A percentile compares a stretch with the other conserved stretches of the same genome.
These are phyloP conservation scores for Ascochyta clinopodiicola DNA, from an alignment of 2,329 filamentous ascomycete genomes.

Conservation along the genomic window DNA sequence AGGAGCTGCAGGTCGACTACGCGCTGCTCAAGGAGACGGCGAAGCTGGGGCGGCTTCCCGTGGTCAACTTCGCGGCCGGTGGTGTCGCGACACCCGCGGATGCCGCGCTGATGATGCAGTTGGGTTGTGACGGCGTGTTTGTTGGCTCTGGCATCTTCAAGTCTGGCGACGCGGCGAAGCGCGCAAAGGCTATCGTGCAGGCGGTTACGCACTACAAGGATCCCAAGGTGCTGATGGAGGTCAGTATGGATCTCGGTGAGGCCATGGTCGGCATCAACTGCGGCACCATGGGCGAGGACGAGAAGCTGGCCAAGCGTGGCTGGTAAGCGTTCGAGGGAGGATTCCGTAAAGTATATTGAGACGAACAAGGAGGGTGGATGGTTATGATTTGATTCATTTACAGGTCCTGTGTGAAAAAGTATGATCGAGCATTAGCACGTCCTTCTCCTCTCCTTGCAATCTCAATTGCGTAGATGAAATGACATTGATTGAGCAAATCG, in stretches of 20 bases:
- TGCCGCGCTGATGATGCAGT: conserved; percentile 98
- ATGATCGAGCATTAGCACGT: conserved; percentile 8
- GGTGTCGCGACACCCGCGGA: conserved; percentile 99
- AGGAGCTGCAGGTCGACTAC: conserved; percentile 80
- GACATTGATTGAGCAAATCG: too few species aligned
- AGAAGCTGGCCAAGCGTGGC: conserved; percentile 84
- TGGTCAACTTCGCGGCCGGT: conserved; percentile 98
- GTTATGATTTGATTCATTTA: conserved; percentile 1
- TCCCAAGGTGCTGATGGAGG: conserved; percentile 82
- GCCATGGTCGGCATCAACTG: conserved; percentile 98
- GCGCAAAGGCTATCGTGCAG: conserved; percentile 92
- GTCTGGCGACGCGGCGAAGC: conserved; percentile 85
- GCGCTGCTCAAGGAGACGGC: conserved; percentile 85
- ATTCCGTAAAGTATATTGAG: neutral
- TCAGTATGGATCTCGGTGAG: conserved; percentile 89
- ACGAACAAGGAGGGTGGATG: neutral
- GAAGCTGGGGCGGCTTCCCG: conserved; percentile 83
- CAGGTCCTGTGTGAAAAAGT: conserved; percentile 6
- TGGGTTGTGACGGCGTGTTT: conserved; percentile 97
- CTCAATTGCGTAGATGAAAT: neutral
- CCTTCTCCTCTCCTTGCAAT: conserved; percentile 4
- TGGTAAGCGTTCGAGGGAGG: conserved; percentile 64
- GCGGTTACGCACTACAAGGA: conserved; percentile 92
- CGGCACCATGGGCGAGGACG: conserved; percentile 73
- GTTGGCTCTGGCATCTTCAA: conserved; percentile 98